Conservation (phyloP, 306 rosid genomes). For the Datisca glomerata region DNA sequence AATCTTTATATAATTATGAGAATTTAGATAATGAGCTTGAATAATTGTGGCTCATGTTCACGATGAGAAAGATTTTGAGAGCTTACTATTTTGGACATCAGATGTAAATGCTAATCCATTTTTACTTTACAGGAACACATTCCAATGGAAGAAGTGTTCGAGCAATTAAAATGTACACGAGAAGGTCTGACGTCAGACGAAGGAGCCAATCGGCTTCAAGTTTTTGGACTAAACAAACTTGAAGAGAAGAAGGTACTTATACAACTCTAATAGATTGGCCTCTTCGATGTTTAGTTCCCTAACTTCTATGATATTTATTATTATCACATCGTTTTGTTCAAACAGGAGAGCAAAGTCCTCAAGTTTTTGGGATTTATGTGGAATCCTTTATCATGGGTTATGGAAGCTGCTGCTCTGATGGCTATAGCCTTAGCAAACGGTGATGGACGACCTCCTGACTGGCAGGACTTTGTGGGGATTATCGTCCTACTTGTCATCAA, state of each 20-base stretch:
- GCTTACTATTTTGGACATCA: too few relatives aligned
- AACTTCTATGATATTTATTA: not conserved
- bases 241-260: slow-evolving; percentile 80
- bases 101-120: too few relatives aligned
- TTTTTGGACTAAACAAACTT: slow-evolving; percentile 94
- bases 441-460: slow-evolving; percentile 76
- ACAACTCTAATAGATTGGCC: not conserved
- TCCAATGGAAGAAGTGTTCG: slow-evolving; percentile 91
- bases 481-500: slow-evolving; percentile 59
- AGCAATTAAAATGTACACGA: slow-evolving; percentile 74
- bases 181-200: slow-evolving; percentile 72
- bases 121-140: slow-evolving; percentile 52
- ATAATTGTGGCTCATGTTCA: not conserved
- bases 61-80: too few relatives aligned
- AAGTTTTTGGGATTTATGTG: slow-evolving; percentile 98
- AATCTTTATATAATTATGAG: not conserved
- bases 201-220: slow-evolving; percentile 77
- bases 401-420: slow-evolving; percentile 99
- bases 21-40: not conserved
- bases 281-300: not conserved
- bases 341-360: slow-evolving; percentile 80
- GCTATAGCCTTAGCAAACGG: slow-evolving; percentile 95
- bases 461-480: slow-evolving; percentile 97
- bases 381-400: slow-evolving; percentile 98
- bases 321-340: slow-evolving; percentile 6